Evolutionary conservation across 1,284 basidiomycete species (phyloP).

Genomic region (Moesziomyces sp.): DNA sequence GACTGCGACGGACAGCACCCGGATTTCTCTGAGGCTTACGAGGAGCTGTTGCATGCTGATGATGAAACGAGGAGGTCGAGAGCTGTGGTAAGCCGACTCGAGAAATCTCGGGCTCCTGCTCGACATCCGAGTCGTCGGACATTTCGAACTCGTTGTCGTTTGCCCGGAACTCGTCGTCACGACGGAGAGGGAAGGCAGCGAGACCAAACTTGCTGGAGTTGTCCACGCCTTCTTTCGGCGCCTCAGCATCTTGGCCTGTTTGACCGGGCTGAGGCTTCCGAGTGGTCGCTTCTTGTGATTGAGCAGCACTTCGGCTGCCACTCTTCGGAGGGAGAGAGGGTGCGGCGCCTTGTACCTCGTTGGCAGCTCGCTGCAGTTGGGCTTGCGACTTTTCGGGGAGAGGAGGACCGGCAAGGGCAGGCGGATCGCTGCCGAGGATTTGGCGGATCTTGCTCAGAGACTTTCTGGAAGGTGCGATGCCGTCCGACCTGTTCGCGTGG

Average conservation of each 20-base stretch:
- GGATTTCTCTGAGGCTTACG: slow-evolving; percentile 9
- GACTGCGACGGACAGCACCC: slow-evolving; percentile 37
- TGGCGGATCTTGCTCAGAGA: slow-evolving; percentile 38
- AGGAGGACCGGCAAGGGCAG: slow-evolving; percentile 4
- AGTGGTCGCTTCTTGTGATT: not conserved
- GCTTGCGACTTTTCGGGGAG: slow-evolving; percentile 3
- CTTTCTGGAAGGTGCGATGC: slow-evolving; percentile 13
- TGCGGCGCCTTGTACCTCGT: not conserved
- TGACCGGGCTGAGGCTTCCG: slow-evolving; percentile 9
- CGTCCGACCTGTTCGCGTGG: not conserved
- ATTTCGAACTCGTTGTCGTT: slow-evolving; percentile 37
- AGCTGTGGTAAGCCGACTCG: slow-evolving; percentile 1
- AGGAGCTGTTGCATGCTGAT: not conserved
- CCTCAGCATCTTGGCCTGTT: not conserved
- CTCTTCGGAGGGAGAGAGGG: slow-evolving; percentile 21
- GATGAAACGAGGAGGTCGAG: slow-evolving; percentile 2
- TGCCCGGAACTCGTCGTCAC: slow-evolving; percentile 34
- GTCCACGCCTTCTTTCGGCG: slow-evolving; percentile 4
- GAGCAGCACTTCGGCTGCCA: not conserved
- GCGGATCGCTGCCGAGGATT: slow-evolving; percentile 21
- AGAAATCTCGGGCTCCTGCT: not conserved
- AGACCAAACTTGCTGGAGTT: slow-evolving; percentile 11
- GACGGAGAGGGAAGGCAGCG: slow-evolving; percentile 31
- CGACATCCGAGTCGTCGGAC: slow-evolving; percentile 23
- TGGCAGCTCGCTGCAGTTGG: not conserved